Percentiles rank a stretch among this genome's conserved stretches.
Evolutionary conservation across 176 grass and related monocot species (phyloP).

Genomic region (bread wheat (Triticum aestivum)): DNA sequence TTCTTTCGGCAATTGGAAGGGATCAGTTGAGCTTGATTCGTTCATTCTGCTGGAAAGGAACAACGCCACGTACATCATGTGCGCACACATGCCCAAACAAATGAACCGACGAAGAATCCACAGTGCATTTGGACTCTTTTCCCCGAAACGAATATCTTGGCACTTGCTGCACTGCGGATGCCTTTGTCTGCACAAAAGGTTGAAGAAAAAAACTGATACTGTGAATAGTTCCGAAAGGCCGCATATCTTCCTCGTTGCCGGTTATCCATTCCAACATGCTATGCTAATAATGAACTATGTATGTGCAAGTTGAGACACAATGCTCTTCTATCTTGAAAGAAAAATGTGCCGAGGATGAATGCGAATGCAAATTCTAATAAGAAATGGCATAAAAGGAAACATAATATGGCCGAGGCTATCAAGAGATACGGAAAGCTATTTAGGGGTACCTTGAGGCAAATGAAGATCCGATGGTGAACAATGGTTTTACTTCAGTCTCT

Average conservation of each 20-base stretch:
- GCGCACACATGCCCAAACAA: neutral
- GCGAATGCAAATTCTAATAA: neutral
- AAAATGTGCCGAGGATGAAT: neutral
- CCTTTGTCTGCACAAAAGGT: neutral
- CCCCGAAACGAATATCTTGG: neutral
- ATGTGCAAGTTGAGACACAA: neutral
- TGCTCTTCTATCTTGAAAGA: neutral
- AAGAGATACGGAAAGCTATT: neutral
- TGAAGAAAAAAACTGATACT: neutral
- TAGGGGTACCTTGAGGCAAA: conserved; percentile 5
- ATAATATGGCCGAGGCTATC: neutral
- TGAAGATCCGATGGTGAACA: conserved; percentile 2
- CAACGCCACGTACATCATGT: neutral
- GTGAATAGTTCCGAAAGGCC: neutral
- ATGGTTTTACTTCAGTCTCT: conserved; percentile 51
- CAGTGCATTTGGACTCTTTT: neutral
- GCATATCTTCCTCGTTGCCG: neutral
- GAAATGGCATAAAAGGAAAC: neutral
- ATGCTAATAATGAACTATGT: neutral
- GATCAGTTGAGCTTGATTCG: neutral
- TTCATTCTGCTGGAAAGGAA: conserved; percentile 1
- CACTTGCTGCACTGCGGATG: neutral
- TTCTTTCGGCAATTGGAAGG: conserved; percentile 18
- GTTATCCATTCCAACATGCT: neutral
- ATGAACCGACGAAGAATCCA: neutral